Evolutionary conservation across 2,329 filamentous ascomycete species (phyloP).

Genomic region (Aspergillus novofumigatus): DNA sequence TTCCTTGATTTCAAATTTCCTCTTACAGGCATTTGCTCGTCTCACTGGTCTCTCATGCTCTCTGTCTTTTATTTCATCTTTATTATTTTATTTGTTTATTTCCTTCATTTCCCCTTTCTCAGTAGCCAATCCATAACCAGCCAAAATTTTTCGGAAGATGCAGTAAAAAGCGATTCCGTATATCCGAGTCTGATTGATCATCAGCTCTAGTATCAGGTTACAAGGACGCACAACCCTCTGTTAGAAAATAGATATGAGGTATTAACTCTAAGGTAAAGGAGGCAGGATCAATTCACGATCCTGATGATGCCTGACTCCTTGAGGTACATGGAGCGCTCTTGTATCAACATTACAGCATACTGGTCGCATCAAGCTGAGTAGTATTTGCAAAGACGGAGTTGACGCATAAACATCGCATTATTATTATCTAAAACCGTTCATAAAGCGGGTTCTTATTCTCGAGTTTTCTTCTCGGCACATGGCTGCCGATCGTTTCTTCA

Average conservation of each 20-base stretch:
- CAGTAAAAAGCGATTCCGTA: not conserved
- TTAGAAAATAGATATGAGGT: too few species aligned
- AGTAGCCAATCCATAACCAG: not conserved
- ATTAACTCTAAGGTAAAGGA: not conserved
- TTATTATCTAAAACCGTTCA: not conserved
- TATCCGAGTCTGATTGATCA: not conserved
- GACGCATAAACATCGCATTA: not conserved
- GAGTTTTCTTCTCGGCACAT: not conserved
- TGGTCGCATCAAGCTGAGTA: too few species aligned
- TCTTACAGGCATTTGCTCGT: slow-evolving; percentile 3
- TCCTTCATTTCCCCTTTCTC: not conserved
- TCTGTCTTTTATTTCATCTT: not conserved
- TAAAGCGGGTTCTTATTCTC: not conserved
- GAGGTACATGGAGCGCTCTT: not conserved
- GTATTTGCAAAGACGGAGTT: too few species aligned
- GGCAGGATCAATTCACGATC: not conserved
- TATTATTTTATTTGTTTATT: not conserved
- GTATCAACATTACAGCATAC: not conserved
- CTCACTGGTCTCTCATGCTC: not conserved
- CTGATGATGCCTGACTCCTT: not conserved
- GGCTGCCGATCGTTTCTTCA: not conserved
- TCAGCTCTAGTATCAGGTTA: not conserved
- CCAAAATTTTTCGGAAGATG: not conserved
- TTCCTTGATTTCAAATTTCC: slow-evolving; percentile 9
- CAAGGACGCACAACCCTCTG: not conserved